These are phyloP conservation scores for Nicotiana attenuata DNA, from an alignment of 257 asterid genomes.

Conservation along the genomic window DNA sequence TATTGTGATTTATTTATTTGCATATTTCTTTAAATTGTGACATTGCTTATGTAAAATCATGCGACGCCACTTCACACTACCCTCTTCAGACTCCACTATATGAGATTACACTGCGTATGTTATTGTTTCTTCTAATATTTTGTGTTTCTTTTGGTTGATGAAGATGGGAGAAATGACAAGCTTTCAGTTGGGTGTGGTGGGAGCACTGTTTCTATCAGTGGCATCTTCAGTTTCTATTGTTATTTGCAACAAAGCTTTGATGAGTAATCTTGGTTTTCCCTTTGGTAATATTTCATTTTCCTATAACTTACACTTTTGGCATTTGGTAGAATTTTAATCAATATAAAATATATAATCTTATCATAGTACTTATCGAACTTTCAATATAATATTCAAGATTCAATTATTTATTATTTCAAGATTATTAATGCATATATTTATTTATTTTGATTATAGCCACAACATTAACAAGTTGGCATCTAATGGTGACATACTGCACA, in stretches of 20 bases:
- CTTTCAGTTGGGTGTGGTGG: constrained; percentile 69
- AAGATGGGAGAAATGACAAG: constrained; percentile 79
- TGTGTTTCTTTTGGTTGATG: not conserved
- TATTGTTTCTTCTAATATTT: not conserved
- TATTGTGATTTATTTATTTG: too few relatives aligned
- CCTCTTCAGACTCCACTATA: too few relatives aligned
- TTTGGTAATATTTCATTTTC: constrained; percentile 45
- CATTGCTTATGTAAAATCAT: too few relatives aligned
- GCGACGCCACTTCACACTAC: too few relatives aligned
- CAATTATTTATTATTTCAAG: not conserved
- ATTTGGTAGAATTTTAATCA: not conserved
- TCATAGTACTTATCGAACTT: not conserved
- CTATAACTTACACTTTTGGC: not conserved
- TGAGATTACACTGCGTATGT: too few relatives aligned
- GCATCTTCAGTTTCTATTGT: constrained; percentile 92
- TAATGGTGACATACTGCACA: constrained; percentile 87
- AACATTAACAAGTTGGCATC: constrained; percentile 92
- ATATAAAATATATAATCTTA: not conserved
- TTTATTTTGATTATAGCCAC: constrained; percentile 48
- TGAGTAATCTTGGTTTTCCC: constrained; percentile 86
- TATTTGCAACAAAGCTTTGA: constrained; percentile 86
- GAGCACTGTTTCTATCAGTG: constrained; percentile 79
- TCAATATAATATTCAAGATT: not conserved
- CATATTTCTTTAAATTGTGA: too few relatives aligned
- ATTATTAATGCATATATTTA: not conserved